Evolutionary conservation across 257 asterid species (phyloP), one percentile per base, ranked within the genome.

Genomic region (Prunella vulgaris): DNA sequence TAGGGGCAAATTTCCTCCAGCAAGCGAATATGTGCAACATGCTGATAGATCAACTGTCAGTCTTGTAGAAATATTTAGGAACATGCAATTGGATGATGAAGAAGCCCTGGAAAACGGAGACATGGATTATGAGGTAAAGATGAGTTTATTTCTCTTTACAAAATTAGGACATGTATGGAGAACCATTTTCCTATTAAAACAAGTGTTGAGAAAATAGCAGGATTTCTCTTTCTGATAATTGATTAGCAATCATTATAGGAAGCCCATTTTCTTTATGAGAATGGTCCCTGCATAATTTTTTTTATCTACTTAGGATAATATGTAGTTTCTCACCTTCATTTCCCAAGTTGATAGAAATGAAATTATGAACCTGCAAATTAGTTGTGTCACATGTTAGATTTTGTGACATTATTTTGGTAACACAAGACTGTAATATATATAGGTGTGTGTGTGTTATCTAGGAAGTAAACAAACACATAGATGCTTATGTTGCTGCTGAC

Each of bases 41-140:
- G 88, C 82, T 69, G 89, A 89, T 79, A 84, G 87, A 84, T 83
- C 98, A 74, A 86, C 91, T 14, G 85, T 83, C 74, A 91, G 95
- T 79, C 98, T 94, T 35, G 96, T 94, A 20, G 98, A 94, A 66
- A 72, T 71, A 78, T 89, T 85, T 72, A 87, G 85, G 76, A 88
- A 71, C 86, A 84, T 91, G 96, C 92, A 88, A 75, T 59, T 87
- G 71, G 92, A 89, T 53, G 95, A 88, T 74, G 90, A 79, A 40
- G 87, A 86, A 38, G 76, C 85, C 64, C 78, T 79, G 72, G 92
- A 89, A 80, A 94, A 94, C 80, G 99, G 98, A 68, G 90, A 68
- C 69, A 53, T 87, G 77, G 89, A 91, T 73, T 86, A 87, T 69
- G 98, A 91, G 97, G 99, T 91, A 83, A 28, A 51, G 33, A 25